These are phyloP conservation scores for Sindora glabra DNA, from an alignment of 306 rosid species.

Conservation along the genomic window DNA sequence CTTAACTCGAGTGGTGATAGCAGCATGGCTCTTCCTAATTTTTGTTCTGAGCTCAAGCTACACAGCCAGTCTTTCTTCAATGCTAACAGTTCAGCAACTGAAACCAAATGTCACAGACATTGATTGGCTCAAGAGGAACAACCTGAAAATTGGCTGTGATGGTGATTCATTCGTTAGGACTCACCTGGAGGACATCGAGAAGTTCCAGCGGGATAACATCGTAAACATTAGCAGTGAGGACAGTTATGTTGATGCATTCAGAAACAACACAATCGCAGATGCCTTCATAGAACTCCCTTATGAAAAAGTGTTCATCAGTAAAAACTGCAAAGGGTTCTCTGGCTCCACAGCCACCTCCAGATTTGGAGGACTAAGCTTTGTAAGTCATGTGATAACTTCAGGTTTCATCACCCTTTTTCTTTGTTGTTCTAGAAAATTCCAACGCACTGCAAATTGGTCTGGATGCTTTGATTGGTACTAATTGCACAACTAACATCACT, in stretches of 20 bases:
- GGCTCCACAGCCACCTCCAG: constrained; percentile 1
- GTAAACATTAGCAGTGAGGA: background rate
- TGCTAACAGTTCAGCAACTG: constrained; percentile 12
- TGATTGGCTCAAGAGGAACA: constrained; percentile 15
- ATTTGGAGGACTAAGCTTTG: constrained; percentile 38
- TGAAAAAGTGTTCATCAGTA: constrained; percentile 13
- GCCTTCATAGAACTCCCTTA: constrained; percentile 30
- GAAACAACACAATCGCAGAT: background rate
- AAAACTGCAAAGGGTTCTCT: constrained; percentile 13
- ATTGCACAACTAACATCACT: no score
- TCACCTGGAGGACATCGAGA: background rate
- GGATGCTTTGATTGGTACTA: no score
- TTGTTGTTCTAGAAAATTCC: no score
- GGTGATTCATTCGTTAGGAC: background rate
- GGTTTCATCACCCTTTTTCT: no score
- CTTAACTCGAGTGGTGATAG: constrained; percentile 7
- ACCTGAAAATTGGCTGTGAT: constrained; percentile 12
- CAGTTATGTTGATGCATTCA: background rate
- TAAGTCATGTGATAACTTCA: background rate
- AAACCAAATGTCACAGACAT: background rate
- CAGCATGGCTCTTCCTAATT: constrained; percentile 22
- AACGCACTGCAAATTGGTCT: no score
- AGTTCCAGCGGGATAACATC: background rate
- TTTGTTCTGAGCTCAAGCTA: constrained; percentile 26
- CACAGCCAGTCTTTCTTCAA: constrained; percentile 33